Base-by-base conservation (phyloP, 2,329 filamentous ascomycete genomes). In the Neurospora sp. region DNA sequence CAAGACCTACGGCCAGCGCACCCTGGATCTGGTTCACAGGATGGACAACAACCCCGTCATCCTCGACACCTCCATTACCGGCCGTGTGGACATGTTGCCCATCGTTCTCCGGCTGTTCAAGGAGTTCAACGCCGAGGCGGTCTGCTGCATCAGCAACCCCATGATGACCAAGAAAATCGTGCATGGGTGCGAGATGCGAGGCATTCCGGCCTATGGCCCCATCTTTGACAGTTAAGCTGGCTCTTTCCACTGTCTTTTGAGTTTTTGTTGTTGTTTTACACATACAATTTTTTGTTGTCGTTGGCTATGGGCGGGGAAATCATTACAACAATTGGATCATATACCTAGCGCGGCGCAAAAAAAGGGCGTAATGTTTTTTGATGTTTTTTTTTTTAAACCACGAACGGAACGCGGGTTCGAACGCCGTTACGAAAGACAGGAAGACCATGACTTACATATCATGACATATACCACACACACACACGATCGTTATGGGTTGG, bases 71-170 rank as follows among this genome's bases (percentile, higher is more conserved):
- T 69, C 71, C 15, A 72, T 73, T 36, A 69, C 70, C 5, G 79
- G 78, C 1, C 68, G 80, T 10, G 75, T 76, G 11, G 77, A 80
- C 57, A 76, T 79, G 73, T 68, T 78, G 65, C 74, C 74, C 8
- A 62, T 76, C 39, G 76, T 78, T 23, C 69, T 76, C 66, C 67
- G 72, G 62, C 23, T 78, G 68, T 76, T 73, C 67, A 75, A 73
- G 38, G 72, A 76, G 40, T 75, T 74, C 46, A 73, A 73, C 1
- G 76, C 77, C 0, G 78, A 81, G 69, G 78, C 78, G 1, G 78
- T 79, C 1, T 76, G 78, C 38, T 74, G 80, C 11, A 79, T 81
- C 52, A 79, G 77, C 33, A 81, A 81, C 69, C 74, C 73, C 8
- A 70, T 70, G 38, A 73, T 78, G 40, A 81, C 79, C 1, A 75